Percentiles rank a stretch among this genome's conserved stretches.
These are phyloP conservation scores for Marsdenia floribunda DNA, from an alignment of 257 asterid species.

Conservation along the genomic window DNA sequence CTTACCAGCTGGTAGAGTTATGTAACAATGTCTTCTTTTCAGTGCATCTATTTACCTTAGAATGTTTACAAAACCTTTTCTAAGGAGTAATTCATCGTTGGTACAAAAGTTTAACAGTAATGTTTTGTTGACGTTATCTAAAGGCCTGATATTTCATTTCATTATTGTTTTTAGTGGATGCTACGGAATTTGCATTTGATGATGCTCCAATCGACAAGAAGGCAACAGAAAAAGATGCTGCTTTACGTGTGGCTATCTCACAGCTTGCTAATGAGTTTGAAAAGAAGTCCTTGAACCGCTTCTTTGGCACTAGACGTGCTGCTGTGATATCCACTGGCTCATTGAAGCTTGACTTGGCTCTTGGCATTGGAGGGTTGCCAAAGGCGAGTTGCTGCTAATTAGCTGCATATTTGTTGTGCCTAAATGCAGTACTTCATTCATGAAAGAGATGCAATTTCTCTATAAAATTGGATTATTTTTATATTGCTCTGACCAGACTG, in stretches of 20 bases:
- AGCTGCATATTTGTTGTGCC: background rate
- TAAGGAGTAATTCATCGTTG: too few species aligned
- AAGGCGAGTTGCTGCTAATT: conserved; percentile 49
- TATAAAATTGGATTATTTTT: background rate
- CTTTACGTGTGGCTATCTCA: conserved; percentile 68
- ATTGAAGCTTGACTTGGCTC: conserved; percentile 82
- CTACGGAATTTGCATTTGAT: conserved; percentile 53
- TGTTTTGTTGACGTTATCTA: background rate
- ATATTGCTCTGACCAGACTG: background rate
- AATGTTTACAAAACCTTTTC: background rate
- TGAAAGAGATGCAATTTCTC: background rate
- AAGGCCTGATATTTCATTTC: conserved; percentile 1
- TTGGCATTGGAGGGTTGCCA: conserved; percentile 90
- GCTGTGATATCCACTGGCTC: conserved; percentile 88
- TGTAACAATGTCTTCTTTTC: background rate
- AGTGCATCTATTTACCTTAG: background rate
- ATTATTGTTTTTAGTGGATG: conserved; percentile 35
- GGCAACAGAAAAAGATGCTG: conserved; percentile 59
- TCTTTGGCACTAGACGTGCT: conserved; percentile 77
- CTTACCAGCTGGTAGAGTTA: background rate
- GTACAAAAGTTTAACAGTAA: background rate
- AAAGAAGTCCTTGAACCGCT: conserved; percentile 75
- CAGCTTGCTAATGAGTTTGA: conserved; percentile 67
- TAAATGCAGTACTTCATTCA: background rate
- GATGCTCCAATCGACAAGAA: conserved; percentile 49